Evolutionary conservation across 345 rosid genomes (phyloP), one percentile per base, ranked within the genome.

Genomic region (Eucalyptus viminalis): DNA sequence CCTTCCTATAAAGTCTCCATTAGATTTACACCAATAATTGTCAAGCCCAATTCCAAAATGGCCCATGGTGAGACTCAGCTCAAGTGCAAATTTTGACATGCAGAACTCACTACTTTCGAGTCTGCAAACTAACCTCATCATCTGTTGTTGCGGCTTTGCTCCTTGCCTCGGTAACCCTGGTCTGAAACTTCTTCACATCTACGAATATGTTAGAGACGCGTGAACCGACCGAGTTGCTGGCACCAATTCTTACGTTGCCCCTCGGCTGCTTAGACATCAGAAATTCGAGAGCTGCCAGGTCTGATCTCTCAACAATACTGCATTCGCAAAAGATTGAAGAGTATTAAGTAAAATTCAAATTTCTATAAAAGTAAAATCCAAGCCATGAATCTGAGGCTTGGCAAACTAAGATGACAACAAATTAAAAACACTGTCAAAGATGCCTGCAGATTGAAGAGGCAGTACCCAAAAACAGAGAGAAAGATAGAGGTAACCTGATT

Each of bases 191-290:
- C 93, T 97, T 96, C 47, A 94, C 97, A 90, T 97, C 99, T 16
- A 91, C 94, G 58, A 97, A 96, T 14, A 97, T 92, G 88, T 97
- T 95, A 0, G 99, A 92, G 89, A 94, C 96, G 54, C 98, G 95
- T 5, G 91, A 69, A 2, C 99, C 96, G 2, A 86, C 97, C 0
- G 97, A 83, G 88, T 94, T 94, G 37, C 95, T 90, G 5, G 92
- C 94, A 4, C 99, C 98, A 15, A 97, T 93, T 90, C 96, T 92
- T 50, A 97, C 99, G n/a, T 92, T 93, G 54, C 97, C 99, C 24
- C 99, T 95, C 2, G 98, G 99, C 81, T 96, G 99, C 92, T 95
- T 96, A 3, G 99, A 94, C 99, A 96, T 96, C 45, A 97, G 93
- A 65, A 96, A 96, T 92, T 97, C 99, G 25, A 97, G 88, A 10